A percentile compares a stretch with the other conserved stretches of the same genome.
Conservation (phyloP, 208 protist species). For the Acanthamoeba quina region DNA sequence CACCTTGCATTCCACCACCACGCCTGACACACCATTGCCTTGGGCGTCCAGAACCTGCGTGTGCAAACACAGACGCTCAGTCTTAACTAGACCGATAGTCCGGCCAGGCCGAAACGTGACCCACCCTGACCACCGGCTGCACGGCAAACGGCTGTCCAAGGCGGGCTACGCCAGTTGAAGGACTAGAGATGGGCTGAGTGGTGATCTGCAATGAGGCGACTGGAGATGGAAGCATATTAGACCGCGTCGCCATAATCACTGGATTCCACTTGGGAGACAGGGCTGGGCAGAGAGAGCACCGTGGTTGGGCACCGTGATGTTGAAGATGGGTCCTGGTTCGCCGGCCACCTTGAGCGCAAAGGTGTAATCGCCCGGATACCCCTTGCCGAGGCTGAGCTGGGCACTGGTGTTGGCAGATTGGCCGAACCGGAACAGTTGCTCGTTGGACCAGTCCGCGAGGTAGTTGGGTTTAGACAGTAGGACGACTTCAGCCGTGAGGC, state of each 20-base stretch:
- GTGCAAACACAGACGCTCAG: not conserved
- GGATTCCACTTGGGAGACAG: too few relatives aligned
- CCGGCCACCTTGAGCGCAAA: constrained; percentile 15
- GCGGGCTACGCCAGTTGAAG: not conserved
- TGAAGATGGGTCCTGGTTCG: not conserved
- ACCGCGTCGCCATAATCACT: too few relatives aligned
- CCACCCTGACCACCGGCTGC: not conserved
- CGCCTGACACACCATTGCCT: not conserved
- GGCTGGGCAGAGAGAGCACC: not conserved
- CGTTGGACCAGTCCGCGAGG: not conserved
- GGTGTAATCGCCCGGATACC: not conserved
- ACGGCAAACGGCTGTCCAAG: not conserved
- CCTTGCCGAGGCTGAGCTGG: not conserved
- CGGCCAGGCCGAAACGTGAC: not conserved
- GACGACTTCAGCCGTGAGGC: not conserved
- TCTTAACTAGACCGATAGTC: not conserved
- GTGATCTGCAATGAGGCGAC: not conserved
- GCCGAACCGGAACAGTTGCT: not conserved
- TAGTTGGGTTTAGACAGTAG: not conserved
- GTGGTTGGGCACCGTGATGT: not conserved
- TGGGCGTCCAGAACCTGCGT: not conserved
- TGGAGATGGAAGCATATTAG: not conserved
- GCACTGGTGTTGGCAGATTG: not conserved
- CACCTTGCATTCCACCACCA: not conserved
- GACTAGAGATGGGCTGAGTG: not conserved